A percentile compares a stretch with the other conserved stretches of the same genome.
Conservation (phyloP, 805 yeast genomes). For the Myxozyma geophila region DNA sequence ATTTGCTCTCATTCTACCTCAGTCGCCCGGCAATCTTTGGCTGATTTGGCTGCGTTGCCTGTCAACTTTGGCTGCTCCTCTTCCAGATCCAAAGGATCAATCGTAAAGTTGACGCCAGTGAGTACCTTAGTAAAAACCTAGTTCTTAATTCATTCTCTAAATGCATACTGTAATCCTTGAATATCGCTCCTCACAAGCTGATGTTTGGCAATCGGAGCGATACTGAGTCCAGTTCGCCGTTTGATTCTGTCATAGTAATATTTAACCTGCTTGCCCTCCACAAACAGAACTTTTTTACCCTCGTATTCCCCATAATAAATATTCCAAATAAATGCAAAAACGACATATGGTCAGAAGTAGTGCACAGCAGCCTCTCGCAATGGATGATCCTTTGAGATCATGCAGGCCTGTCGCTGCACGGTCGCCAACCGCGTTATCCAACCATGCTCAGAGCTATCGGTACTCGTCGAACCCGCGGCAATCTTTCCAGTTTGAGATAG, state of each 20-base stretch:
- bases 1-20: too few relatives aligned
- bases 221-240: not conserved
- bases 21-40: too few relatives aligned
- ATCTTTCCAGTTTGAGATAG: too few relatives aligned
- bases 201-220: not conserved
- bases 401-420: constrained; percentile 8
- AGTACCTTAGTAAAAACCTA: too few relatives aligned
- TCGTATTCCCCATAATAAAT: not conserved
- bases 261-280: not conserved
- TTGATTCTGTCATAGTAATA: not conserved
- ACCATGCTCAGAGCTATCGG: too few relatives aligned
- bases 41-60: too few relatives aligned
- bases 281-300: not conserved
- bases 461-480: too few relatives aligned
- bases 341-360: not conserved
- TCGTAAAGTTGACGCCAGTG: too few relatives aligned
- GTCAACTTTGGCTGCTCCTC: too few relatives aligned
- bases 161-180: too few relatives aligned
- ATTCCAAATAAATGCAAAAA: constrained; percentile 19
- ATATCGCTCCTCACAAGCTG: not conserved
- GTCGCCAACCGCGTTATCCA: constrained; percentile 3
- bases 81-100: too few relatives aligned
- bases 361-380: not conserved
- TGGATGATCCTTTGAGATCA: not conserved
- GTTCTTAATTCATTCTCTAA: too few relatives aligned